Percentiles rank a stretch among this genome's conserved stretches.
Evolutionary conservation across 2,329 filamentous ascomycete genomes (phyloP).

Genomic region (Periconia sp.): DNA sequence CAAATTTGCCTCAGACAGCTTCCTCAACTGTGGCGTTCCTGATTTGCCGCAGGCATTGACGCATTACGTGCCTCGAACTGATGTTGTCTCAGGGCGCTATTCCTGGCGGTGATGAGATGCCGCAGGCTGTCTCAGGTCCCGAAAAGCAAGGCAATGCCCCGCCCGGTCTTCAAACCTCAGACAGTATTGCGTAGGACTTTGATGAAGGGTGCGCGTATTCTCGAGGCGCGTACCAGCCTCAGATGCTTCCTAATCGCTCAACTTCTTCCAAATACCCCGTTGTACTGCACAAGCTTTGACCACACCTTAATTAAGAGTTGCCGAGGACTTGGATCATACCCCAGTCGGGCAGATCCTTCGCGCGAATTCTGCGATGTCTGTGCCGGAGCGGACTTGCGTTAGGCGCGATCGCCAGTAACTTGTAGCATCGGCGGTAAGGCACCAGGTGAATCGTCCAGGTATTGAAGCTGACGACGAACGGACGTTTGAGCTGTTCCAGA

Average conservation of each 20-base stretch:
- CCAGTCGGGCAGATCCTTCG: too few relatives aligned
- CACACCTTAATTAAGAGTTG: too few relatives aligned
- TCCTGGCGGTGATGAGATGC: slow-evolving; percentile 16
- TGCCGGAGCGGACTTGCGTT: too few relatives aligned
- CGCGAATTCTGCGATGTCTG: too few relatives aligned
- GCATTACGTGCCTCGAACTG: slow-evolving; percentile 9
- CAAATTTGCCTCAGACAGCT: slow-evolving; percentile 3
- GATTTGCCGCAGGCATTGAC: slow-evolving; percentile 4
- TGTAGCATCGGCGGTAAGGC: not conserved
- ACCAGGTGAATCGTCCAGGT: not conserved
- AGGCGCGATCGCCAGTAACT: too few relatives aligned
- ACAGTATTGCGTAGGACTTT: not conserved
- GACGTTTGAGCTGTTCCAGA: not conserved
- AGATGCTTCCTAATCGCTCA: too few relatives aligned
- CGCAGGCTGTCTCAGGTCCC: slow-evolving; percentile 20
- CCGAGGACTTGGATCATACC: too few relatives aligned
- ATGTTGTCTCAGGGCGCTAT: slow-evolving; percentile 19
- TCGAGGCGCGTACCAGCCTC: not conserved
- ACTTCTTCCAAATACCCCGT: too few relatives aligned
- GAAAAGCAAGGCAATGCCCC: not conserved
- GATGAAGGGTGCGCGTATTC: not conserved
- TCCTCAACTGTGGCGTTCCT: not conserved
- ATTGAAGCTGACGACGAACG: too few relatives aligned
- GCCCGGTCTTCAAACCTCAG: not conserved
- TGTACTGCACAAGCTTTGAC: too few relatives aligned